These are phyloP conservation scores for Basipetospora chlamydospora DNA, from an alignment of 2,329 filamentous ascomycete genomes.

Conservation along the genomic window DNA sequence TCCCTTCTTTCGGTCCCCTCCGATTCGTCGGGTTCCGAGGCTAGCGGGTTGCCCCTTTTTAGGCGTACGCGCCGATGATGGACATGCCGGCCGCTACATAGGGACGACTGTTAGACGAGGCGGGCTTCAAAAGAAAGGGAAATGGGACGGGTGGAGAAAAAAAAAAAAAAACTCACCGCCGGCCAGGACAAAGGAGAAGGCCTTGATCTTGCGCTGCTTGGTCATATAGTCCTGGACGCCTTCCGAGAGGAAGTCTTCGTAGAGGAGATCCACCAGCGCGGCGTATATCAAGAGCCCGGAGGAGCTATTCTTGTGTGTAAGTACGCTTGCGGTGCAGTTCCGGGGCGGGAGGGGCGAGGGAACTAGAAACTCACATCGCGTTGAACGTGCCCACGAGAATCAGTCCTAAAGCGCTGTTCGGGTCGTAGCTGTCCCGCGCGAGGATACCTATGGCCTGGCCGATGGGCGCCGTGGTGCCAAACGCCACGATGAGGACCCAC, in stretches of 20 bases:
- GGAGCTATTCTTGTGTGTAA: conserved; percentile 23
- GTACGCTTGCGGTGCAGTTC: conserved; percentile 7
- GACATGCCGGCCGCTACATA: no score
- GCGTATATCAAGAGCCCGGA: conserved; percentile 48
- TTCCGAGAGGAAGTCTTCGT: conserved; percentile 50
- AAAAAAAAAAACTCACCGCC: conserved; percentile 26
- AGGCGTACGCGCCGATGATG: no score
- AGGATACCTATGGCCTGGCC: conserved; percentile 49
- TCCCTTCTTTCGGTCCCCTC: no score
- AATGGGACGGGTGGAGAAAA: not conserved
- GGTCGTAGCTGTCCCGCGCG: conserved; percentile 43
- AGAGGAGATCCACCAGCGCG: conserved; percentile 47
- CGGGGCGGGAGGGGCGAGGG: conserved; percentile 1
- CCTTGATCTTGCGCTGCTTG: conserved; percentile 35
- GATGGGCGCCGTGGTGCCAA: conserved; percentile 48
- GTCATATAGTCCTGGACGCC: conserved; percentile 34
- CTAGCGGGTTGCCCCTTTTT: no score
- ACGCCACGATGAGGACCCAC: conserved; percentile 47
- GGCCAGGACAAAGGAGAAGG: conserved; percentile 34
- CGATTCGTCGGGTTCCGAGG: no score
- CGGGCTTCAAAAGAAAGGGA: not conserved
- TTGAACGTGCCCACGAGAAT: conserved; percentile 53
- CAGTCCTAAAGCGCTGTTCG: conserved; percentile 46
- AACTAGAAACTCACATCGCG: conserved; percentile 34
- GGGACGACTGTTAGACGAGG: no score